These are phyloP conservation scores for Lathyrus oleraceus DNA, from an alignment of 306 rosid genomes.

Conservation along the genomic window DNA sequence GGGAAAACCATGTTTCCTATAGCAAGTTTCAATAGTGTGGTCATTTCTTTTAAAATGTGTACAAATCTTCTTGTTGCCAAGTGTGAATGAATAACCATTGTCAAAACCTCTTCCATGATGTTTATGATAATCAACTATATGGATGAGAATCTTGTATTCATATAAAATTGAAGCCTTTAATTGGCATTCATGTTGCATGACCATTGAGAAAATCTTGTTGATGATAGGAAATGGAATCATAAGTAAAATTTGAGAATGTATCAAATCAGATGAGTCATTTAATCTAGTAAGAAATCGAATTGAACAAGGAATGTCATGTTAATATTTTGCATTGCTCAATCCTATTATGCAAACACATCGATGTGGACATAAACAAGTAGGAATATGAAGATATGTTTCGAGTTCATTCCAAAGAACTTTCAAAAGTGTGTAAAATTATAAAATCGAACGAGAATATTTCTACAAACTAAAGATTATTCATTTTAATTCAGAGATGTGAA, in stretches of 20 bases:
- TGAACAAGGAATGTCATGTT: not conserved
- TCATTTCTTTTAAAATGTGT: too few relatives aligned
- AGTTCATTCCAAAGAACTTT: not conserved
- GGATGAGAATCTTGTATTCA: not conserved
- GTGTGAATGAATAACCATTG: not conserved
- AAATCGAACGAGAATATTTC: not conserved
- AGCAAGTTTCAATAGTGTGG: not conserved
- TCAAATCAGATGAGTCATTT: not conserved
- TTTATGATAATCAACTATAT: too few relatives aligned
- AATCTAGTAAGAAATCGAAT: too few relatives aligned
- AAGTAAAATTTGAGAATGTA: not conserved
- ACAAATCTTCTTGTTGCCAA: not conserved
- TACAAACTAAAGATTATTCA: too few relatives aligned
- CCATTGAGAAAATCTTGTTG: too few relatives aligned
- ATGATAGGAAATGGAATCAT: not conserved
- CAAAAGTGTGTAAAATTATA: not conserved
- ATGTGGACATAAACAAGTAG: not conserved
- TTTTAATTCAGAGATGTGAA: not conserved
- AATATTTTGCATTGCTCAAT: not conserved
- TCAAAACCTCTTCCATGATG: not conserved
- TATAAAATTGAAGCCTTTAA: too few relatives aligned
- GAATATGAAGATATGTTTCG: not conserved
- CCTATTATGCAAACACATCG: not conserved
- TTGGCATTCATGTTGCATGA: not conserved
- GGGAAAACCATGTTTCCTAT: not conserved